A percentile compares a stretch with the other conserved stretches of the same genome.
Evolutionary conservation across 2,329 filamentous ascomycete species (phyloP).

Genomic region (Aspergillus quadricinctus): DNA sequence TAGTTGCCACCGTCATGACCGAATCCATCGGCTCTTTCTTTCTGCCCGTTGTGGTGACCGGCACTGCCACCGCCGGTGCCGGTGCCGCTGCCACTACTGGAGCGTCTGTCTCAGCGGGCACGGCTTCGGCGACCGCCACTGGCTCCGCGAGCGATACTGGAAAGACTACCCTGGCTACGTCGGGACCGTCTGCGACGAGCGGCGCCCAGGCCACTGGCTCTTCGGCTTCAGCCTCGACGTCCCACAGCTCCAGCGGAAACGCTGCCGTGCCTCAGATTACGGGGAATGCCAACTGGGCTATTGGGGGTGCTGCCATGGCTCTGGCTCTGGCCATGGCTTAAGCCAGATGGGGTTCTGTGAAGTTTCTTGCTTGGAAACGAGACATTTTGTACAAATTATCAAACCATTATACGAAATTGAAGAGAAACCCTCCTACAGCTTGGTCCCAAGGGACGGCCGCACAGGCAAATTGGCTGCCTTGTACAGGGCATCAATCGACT

Average conservation of each 20-base stretch:
- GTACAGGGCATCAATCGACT: conserved; percentile 21
- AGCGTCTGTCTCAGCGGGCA: conserved; percentile 7
- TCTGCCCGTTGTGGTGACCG: conserved; percentile 13
- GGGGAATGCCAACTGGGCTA: conserved; percentile 18
- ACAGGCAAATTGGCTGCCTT: conserved; percentile 15
- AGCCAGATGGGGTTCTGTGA: not conserved
- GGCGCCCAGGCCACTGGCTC: conserved; percentile 4
- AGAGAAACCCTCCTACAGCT: not conserved
- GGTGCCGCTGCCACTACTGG: conserved; percentile 16
- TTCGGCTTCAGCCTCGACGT: conserved; percentile 7
- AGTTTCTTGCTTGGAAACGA: not conserved
- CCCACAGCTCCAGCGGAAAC: conserved; percentile 13
- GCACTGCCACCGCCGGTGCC: conserved; percentile 20
- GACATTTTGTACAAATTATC: not conserved
- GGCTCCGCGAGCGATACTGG: conserved; percentile 5
- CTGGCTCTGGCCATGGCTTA: conserved; percentile 25
- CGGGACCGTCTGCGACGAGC: conserved; percentile 11
- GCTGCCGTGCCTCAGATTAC: conserved; percentile 19
- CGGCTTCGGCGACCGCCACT: conserved; percentile 13
- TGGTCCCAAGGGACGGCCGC: conserved; percentile 5
- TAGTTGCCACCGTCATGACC: conserved; percentile 13
- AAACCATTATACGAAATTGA: not conserved
- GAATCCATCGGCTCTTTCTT: conserved; percentile 6
- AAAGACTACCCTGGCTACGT: conserved; percentile 10
- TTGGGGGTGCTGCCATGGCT: conserved; percentile 23